A percentile compares a stretch with the other conserved stretches of the same genome.
Conservation (phyloP, 495 filamentous ascomycete species). For the Daldinia childiae region DNA sequence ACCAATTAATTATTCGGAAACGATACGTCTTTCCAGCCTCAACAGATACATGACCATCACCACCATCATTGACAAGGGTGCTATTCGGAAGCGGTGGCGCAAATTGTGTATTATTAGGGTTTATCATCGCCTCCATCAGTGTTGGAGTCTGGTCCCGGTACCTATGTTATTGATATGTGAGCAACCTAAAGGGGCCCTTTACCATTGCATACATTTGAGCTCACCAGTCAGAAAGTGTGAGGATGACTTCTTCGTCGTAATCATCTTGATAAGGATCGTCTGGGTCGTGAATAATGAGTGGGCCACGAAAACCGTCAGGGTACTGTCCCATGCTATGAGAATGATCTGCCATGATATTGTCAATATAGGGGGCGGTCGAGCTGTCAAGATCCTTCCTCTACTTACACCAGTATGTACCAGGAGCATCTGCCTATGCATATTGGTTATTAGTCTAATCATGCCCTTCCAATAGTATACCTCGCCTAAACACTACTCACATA, state of each 20-base stretch:
- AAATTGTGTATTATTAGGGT: slow-evolving; percentile 60
- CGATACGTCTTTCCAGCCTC: slow-evolving; percentile 79
- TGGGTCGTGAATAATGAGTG: slow-evolving; percentile 76
- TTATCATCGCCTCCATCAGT: slow-evolving; percentile 64
- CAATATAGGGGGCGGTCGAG: slow-evolving; percentile 9
- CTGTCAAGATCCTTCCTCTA: slow-evolving; percentile 48
- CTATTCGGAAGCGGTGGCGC: slow-evolving; percentile 69
- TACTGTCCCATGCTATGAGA: slow-evolving; percentile 78
- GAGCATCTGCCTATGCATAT: slow-evolving; percentile 61
- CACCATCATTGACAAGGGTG: slow-evolving; percentile 73
- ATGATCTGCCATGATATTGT: slow-evolving; percentile 60
- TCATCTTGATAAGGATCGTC: slow-evolving; percentile 66
- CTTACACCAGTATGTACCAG: slow-evolving; percentile 84
- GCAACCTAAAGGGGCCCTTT: slow-evolving; percentile 35
- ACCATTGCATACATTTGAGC: slow-evolving; percentile 56
- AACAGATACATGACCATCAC: slow-evolving; percentile 65
- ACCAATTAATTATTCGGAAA: slow-evolving; percentile 77
- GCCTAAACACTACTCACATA: slow-evolving; percentile 55
- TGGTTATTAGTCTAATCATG: slow-evolving; percentile 13
- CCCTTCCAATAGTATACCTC: background rate
- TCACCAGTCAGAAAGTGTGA: slow-evolving; percentile 69
- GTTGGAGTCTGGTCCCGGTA: slow-evolving; percentile 65
- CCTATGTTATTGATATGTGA: slow-evolving; percentile 63
- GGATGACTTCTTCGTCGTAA: slow-evolving; percentile 72
- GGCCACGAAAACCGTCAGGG: slow-evolving; percentile 78